phyloP scores from a whole-genome alignment of 257 asterid genomes.

The Scutellaria minor region DNA sequence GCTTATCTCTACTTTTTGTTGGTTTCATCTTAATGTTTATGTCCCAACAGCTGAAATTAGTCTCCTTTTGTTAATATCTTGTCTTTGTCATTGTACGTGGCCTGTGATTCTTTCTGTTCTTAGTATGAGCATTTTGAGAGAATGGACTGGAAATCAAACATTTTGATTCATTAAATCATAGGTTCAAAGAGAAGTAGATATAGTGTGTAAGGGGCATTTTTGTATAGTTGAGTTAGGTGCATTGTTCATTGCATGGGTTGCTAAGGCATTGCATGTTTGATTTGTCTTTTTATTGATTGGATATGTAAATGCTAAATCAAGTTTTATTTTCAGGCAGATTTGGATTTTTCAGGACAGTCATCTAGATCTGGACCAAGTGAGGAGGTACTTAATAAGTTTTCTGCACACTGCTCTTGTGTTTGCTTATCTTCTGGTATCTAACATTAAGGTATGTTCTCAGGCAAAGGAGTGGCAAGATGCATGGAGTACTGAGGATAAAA shows the following conservation, averaged over 20 bases:
- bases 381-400: constrained; percentile 47
- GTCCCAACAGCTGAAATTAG: background rate
- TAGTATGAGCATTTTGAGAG: constrained; percentile 1
- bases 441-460: constrained; percentile 41
- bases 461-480: constrained; percentile 51
- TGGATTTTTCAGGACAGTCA: constrained; percentile 52
- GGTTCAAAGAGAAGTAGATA: background rate
- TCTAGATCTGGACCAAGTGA: constrained; percentile 44
- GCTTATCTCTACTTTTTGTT: background rate
- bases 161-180: constrained; percentile 1
- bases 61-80: background rate
- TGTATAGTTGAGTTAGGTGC: background rate
- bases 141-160: background rate
- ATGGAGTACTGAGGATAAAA: constrained; percentile 42
- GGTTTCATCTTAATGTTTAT: background rate
- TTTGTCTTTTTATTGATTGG: constrained; percentile 17
- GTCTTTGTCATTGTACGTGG: constrained; percentile 8
- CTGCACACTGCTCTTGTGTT: constrained; percentile 19
- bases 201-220: background rate
- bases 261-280: constrained; percentile 13
- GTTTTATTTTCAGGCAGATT: constrained; percentile 52
- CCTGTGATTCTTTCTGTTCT: background rate
- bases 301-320: constrained; percentile 13
- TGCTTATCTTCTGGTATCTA: constrained; percentile 22
- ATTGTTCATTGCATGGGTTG: constrained; percentile 10